Percentiles rank a stretch among this genome's conserved stretches.
phyloP scores from a whole-genome alignment of 768 basidiomycete genomes.

The Termitomyces sp. region DNA sequence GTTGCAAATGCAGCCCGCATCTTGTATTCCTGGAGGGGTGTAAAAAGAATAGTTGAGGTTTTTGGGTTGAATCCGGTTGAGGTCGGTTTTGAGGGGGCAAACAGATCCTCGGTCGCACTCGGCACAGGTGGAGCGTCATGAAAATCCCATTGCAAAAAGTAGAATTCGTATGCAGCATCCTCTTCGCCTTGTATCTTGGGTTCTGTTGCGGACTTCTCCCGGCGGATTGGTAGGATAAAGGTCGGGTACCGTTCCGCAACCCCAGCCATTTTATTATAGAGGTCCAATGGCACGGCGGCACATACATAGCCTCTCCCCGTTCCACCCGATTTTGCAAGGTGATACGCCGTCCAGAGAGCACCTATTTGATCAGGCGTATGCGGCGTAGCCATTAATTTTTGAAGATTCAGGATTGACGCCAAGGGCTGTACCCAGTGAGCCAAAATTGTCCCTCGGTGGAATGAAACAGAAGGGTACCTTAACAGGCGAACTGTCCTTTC shows the following conservation, averaged over 20 bases:
- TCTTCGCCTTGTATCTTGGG: constrained; percentile 24
- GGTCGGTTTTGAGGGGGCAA: constrained; percentile 29
- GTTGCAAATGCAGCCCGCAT: constrained; percentile 79
- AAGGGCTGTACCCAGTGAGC: constrained; percentile 55
- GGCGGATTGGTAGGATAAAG: constrained; percentile 82
- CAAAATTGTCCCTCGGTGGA: not conserved
- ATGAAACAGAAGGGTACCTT: constrained; percentile 38
- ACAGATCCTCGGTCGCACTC: constrained; percentile 41
- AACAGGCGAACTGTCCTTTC: constrained; percentile 67
- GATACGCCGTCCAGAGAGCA: constrained; percentile 87
- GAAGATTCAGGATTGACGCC: constrained; percentile 74
- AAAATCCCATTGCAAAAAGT: constrained; percentile 88
- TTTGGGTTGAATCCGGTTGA: constrained; percentile 36
- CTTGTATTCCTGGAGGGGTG: constrained; percentile 93
- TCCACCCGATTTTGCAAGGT: constrained; percentile 73
- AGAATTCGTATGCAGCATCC: constrained; percentile 68
- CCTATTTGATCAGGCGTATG: constrained; percentile 75
- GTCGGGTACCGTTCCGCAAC: constrained; percentile 65
- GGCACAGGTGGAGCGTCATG: constrained; percentile 68
- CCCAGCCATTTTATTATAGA: constrained; percentile 68
- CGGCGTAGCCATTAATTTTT: constrained; percentile 59
- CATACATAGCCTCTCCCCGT: constrained; percentile 85
- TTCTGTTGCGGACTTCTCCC: constrained; percentile 28
- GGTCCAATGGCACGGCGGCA: constrained; percentile 70
- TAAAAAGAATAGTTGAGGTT: constrained; percentile 81